Base-by-base conservation (phyloP, 1,284 basidiomycete species). In the Waitea zeae region DNA sequence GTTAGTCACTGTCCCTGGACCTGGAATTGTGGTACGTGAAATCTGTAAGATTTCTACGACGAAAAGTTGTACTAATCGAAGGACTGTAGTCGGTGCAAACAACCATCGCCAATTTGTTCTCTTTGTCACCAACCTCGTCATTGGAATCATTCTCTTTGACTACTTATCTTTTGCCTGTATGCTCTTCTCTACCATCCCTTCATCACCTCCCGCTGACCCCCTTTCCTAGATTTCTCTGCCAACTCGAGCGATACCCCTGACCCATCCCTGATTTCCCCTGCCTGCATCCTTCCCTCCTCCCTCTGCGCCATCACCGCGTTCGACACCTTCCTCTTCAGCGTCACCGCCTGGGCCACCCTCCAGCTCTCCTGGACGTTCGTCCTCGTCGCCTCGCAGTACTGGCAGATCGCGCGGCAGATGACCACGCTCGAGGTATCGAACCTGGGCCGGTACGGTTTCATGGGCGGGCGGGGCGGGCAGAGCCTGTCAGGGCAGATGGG, bases 341-440 rank as follows among this genome's bases (percentile, higher is more conserved):
- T 89, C 32, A 64, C 78, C 1, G 41, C 64, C 14, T 98, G 95
- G 93, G 64, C 87, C 0, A 82, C 79, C 0, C 64, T 98, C 6
- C 93, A 98, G 52, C 71, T 97, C 19, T 71, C 75, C 0, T 99
- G 95, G 93, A 97, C 93, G 0, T 55, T 71, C 29, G 68, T 98
- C 36, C 75, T 99, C 31, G 72, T 93, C 34, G 65, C 64, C 24
- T 77, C 77, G 4, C 95, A 98, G 48, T 61, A 79, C 27, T 95
- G 86, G 82, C 93, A 97, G 56, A 72, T 97, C 36, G 70, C 78
- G 6, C 69, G 82, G 13, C 93, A 98, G 50, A 87, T 98, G 73
- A 99, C 93, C 1, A 96, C 93, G 0, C 69, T 95, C 38, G 93
- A 99, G 51, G 86, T 97, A 4, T 82, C 78, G 39, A 98, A 98